These are phyloP conservation scores for Arthrobotrys musiformis DNA, from an alignment of 2,329 filamentous ascomycete genomes.

Conservation along the genomic window DNA sequence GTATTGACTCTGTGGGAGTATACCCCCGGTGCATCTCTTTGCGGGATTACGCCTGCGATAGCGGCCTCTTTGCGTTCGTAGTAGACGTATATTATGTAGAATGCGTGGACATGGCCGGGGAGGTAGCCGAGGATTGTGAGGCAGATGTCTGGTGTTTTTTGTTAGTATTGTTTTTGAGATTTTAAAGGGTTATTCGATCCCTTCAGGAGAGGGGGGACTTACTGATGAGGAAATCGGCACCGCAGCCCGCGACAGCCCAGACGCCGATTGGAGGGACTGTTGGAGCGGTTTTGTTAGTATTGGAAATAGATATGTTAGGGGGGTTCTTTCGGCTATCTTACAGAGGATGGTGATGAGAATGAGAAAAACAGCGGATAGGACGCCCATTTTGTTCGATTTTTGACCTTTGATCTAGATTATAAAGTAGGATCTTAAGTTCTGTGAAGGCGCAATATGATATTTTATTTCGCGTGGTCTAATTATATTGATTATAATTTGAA, in stretches of 20 bases:
- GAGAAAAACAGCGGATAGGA: conserved; percentile 63
- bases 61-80: conserved; percentile 69
- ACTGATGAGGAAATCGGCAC: conserved; percentile 63
- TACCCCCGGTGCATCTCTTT: conserved; percentile 35
- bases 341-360: conserved; percentile 66
- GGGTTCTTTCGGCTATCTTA: conserved; percentile 60
- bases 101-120: conserved; percentile 81
- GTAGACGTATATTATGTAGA: conserved; percentile 85
- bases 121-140: conserved; percentile 76
- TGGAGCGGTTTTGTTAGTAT: conserved; percentile 25
- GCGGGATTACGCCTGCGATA: conserved; percentile 20
- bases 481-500: too few relatives aligned
- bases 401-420: background rate
- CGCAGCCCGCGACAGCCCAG: conserved; percentile 73
- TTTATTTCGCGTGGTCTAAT: too few relatives aligned
- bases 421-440: too few relatives aligned
- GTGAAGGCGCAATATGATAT: too few relatives aligned
- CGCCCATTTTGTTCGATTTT: conserved; percentile 59
- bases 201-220: conserved; percentile 55
- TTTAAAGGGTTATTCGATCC: background rate
- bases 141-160: conserved; percentile 68
- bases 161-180: background rate
- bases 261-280: conserved; percentile 75
- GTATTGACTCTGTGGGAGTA: conserved; percentile 46
- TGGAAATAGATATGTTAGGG: background rate